Conservation (phyloP, 139 green algal genomes). For the Chlorella sp. region DNA sequence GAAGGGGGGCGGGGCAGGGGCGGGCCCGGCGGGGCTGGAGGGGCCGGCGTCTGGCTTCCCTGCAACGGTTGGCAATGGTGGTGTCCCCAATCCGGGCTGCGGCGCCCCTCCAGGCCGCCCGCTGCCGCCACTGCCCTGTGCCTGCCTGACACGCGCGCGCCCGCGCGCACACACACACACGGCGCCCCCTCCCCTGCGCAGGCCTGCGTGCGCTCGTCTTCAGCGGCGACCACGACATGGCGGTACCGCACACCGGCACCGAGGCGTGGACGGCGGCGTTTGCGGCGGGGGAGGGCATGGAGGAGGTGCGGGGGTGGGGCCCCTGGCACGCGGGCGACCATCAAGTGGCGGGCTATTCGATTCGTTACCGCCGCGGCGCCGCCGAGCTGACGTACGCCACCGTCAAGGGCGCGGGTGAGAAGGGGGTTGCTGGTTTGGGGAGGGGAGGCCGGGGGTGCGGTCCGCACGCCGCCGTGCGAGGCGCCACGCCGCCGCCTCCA, state of each 20-base stretch:
- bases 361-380: slow-evolving; percentile 61
- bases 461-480: too few species aligned
- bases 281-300: slow-evolving; percentile 32
- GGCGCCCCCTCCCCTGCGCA: neutral
- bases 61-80: neutral
- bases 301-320: slow-evolving; percentile 48
- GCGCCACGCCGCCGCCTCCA: too few species aligned
- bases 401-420: slow-evolving; percentile 76
- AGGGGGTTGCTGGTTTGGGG: slow-evolving; percentile 41
- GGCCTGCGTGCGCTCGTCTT: slow-evolving; percentile 75
- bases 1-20: neutral
- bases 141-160: neutral
- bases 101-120: too few species aligned
- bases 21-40: neutral
- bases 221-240: slow-evolving; percentile 80
- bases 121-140: too few species aligned
- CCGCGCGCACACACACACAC: neutral
- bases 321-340: slow-evolving; percentile 56
- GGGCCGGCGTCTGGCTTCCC: too few species aligned
- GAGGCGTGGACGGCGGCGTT: slow-evolving; percentile 71
- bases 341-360: slow-evolving; percentile 68
- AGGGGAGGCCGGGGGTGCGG: too few species aligned
- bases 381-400: slow-evolving; percentile 76
- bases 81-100: neutral
- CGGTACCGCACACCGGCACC: slow-evolving; percentile 78